Percentiles rank a stretch among this genome's conserved stretches.
Evolutionary conservation across 192 early-diverging fungal genomes (phyloP).

Genomic region (Backusella luteola): DNA sequence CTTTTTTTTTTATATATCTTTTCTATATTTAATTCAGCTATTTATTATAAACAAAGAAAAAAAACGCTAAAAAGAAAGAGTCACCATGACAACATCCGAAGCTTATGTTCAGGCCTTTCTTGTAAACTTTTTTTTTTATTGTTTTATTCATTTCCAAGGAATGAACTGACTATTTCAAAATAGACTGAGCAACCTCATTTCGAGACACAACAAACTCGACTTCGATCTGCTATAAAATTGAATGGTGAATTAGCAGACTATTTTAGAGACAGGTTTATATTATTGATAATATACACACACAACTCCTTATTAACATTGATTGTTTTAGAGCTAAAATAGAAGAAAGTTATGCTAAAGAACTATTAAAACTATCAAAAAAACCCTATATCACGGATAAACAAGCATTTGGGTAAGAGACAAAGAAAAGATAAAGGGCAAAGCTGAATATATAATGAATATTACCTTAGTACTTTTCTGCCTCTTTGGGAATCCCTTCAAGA

Average conservation of each 20-base stretch:
- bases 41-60: background rate
- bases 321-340: conserved; percentile 45
- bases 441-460: background rate
- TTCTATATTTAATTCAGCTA: background rate
- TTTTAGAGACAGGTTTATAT: conserved; percentile 48
- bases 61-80: background rate
- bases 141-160: background rate
- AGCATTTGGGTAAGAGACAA: conserved; percentile 39
- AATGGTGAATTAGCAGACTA: conserved; percentile 57
- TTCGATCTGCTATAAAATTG: conserved; percentile 41
- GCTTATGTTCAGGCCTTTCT: conserved; percentile 9
- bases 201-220: conserved; percentile 44
- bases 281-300: background rate
- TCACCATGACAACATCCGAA: conserved; percentile 5
- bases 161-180: background rate
- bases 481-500: conserved; percentile 32
- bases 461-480: conserved; percentile 17
- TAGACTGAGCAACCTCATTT: conserved; percentile 48
- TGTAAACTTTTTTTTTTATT: background rate
- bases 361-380: conserved; percentile 46
- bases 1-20: background rate
- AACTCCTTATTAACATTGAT: background rate
- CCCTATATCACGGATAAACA: conserved; percentile 41
- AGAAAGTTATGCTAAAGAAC: conserved; percentile 48
- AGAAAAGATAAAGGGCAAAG: background rate